A percentile compares a stretch with the other conserved stretches of the same genome.
Conservation (phyloP, 306 rosid species). For the Dryas drummondii region DNA sequence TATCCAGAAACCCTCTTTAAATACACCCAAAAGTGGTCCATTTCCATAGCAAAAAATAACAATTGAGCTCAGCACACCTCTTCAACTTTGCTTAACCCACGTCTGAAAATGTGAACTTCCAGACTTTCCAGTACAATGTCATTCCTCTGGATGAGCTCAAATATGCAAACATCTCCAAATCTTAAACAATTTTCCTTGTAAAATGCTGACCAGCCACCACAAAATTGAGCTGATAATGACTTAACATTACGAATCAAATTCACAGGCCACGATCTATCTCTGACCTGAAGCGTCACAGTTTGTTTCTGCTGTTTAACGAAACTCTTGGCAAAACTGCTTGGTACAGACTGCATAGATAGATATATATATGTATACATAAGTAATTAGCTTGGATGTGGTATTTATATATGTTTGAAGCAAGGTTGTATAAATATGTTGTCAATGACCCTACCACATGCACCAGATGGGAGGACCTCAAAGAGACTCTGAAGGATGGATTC, state of each 20-base stretch:
- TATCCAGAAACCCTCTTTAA: no score
- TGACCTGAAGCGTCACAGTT: background rate
- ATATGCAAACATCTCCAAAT: conserved; percentile 9
- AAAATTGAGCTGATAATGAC: background rate
- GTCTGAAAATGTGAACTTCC: background rate
- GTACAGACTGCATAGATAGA: no score
- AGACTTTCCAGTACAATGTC: background rate
- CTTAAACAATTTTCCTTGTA: background rate
- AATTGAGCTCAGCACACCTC: no score
- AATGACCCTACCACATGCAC: background rate
- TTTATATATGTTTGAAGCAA: no score
- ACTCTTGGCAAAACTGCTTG: no score
- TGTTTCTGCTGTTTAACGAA: no score
- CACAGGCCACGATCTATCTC: background rate
- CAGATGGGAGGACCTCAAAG: background rate
- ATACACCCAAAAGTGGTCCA: no score
- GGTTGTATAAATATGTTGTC: no score
- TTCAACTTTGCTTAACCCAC: background rate
- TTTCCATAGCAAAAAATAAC: no score
- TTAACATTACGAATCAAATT: background rate
- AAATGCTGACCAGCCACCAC: background rate
- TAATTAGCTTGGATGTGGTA: no score
- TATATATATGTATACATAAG: no score
- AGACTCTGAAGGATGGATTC: background rate
- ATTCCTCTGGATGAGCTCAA: background rate